Evolutionary conservation across 73 alveolate species (phyloP).

Genomic region (Blepharisma stoltei): DNA sequence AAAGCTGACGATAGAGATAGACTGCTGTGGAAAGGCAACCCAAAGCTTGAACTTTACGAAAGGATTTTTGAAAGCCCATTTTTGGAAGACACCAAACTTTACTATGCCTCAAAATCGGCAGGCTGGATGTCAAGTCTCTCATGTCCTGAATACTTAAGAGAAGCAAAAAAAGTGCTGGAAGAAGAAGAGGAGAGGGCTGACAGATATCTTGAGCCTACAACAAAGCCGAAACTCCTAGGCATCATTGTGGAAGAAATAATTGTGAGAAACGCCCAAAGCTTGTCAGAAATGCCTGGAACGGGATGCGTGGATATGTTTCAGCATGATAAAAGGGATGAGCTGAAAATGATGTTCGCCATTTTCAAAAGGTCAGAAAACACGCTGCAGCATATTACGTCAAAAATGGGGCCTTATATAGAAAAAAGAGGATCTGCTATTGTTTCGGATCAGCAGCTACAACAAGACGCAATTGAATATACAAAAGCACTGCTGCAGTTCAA

Average conservation of each 20-base stretch:
- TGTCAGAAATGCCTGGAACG: conserved; percentile 70
- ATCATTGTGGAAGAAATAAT: conserved; percentile 55
- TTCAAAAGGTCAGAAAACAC: conserved; percentile 61
- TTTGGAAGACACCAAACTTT: conserved; percentile 34
- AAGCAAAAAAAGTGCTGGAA: conserved; percentile 52
- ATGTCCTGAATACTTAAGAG: conserved; percentile 75
- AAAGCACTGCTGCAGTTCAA: conserved; percentile 66
- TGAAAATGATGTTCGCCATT: conserved; percentile 58
- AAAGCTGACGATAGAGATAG: conserved; percentile 47
- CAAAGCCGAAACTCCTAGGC: conserved; percentile 47
- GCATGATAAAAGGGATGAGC: conserved; percentile 72
- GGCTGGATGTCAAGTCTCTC: conserved; percentile 54
- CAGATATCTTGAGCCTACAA: conserved; percentile 56
- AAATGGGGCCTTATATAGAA: conserved; percentile 77
- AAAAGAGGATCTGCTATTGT: conserved; percentile 70
- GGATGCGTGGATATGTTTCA: conserved; percentile 78
- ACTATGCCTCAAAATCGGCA: conserved; percentile 42
- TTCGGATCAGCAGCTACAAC: conserved; percentile 58
- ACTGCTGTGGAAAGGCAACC: conserved; percentile 64
- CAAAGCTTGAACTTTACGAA: conserved; percentile 42
- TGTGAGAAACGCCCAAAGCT: conserved; percentile 57
- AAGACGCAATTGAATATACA: conserved; percentile 79
- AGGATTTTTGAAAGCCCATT: conserved; percentile 48
- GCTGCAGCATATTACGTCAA: conserved; percentile 50
- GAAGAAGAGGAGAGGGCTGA: conserved; percentile 74